Base-by-base conservation (phyloP, 2,329 filamentous ascomycete genomes). In the Arachnomyces sp. region DNA sequence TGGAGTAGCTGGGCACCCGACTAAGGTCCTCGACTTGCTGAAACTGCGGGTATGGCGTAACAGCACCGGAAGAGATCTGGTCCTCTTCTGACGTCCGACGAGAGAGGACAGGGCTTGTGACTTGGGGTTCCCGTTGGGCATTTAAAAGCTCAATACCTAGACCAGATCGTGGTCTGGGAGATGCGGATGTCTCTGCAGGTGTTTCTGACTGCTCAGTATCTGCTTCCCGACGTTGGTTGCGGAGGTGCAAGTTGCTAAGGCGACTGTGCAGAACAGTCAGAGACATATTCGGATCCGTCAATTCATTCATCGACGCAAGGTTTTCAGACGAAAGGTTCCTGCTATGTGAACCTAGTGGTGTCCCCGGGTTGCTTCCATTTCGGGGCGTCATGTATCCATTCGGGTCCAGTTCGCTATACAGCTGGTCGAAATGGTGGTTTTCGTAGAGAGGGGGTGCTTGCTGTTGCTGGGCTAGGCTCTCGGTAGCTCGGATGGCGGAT, bases 371-470 rank as follows among this genome's bases (percentile, higher is more conserved):
- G 39, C 84, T 66, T 39, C 59, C 59, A 28, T 77, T 68, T 1
- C 73, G 79, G 1, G 86, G 84, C 0, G 84, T 89, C 63, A 88
- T 81, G 58, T 89, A 84, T n/a, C 85, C 86, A 39, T 74, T 79
- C 7, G 78, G 73, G 52, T 94, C 86, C 42, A 95, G 75, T 46
- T 90, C 86, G 50, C 87, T 86, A 64, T 94, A 98, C 1, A 96
- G 72, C 58, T 86, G 82, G 59, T 98, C 92, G 17, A 96, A 77
- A 33, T 84, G 75, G 60, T 96, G 92, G 53, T 90, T 79, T 44
- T 87, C 88, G 53, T 98, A 98, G 30, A 88, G 79, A 0, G 92
- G 92, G n/a, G 92, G 92, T 8, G 90, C 89, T 43, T 83, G 76
- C 18, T 76, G 60, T 43, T 83, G 76, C 18, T 76, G 60, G 17